phyloP scores from a whole-genome alignment of 768 basidiomycete species.

The Agrocybe praecox region DNA sequence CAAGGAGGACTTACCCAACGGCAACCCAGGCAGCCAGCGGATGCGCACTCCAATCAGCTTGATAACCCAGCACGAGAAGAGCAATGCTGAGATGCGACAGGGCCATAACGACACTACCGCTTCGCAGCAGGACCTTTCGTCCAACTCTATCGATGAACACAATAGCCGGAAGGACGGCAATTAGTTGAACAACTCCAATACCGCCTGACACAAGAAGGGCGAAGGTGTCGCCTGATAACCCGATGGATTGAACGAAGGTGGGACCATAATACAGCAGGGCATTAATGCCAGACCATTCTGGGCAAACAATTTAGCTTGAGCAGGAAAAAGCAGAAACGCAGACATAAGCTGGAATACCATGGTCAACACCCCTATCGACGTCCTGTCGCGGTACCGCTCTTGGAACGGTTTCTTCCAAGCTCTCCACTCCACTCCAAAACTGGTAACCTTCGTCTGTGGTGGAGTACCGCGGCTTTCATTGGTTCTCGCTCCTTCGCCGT shows the following conservation, averaged over 20 bases:
- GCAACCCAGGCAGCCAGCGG: slow-evolving; percentile 64
- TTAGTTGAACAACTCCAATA: slow-evolving; percentile 76
- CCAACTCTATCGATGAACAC: slow-evolving; percentile 66
- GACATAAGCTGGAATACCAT: slow-evolving; percentile 83
- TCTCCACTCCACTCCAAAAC: slow-evolving; percentile 25
- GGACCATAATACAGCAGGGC: slow-evolving; percentile 85
- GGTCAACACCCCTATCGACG: slow-evolving; percentile 68
- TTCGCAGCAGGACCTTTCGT: slow-evolving; percentile 64
- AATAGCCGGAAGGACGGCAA: slow-evolving; percentile 77
- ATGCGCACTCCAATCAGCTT: slow-evolving; percentile 61
- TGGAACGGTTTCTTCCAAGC: slow-evolving; percentile 63
- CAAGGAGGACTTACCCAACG: slow-evolving; percentile 50
- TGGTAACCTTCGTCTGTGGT: too few species aligned
- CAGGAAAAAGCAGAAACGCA: not conserved
- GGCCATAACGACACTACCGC: slow-evolving; percentile 67
- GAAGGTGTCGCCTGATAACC: slow-evolving; percentile 58
- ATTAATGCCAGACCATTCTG: slow-evolving; percentile 90
- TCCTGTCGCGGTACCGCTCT: slow-evolving; percentile 56
- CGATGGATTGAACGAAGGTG: slow-evolving; percentile 64
- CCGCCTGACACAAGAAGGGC: slow-evolving; percentile 76
- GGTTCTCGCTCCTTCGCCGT: slow-evolving; percentile 3
- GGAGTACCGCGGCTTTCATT: slow-evolving; percentile 17
- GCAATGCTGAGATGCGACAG: slow-evolving; percentile 68
- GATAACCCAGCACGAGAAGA: slow-evolving; percentile 54
- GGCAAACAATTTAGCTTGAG: not conserved